phyloP scores from a whole-genome alignment of 2,329 filamentous ascomycete genomes.

The Pseudogymnoascus sp. region DNA sequence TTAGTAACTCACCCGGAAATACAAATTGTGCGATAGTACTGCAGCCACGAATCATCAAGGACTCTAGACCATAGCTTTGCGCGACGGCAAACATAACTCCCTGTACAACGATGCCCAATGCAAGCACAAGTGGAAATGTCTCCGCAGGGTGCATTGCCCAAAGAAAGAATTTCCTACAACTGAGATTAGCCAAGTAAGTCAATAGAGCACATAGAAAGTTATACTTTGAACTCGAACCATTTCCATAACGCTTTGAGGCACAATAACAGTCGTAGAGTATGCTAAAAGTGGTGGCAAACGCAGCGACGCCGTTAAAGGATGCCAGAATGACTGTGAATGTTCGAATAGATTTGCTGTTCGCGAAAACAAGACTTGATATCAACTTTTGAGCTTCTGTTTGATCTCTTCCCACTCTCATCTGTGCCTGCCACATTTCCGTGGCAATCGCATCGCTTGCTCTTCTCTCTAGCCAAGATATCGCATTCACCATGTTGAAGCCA shows the following conservation, averaged over 20 bases:
- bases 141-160: constrained; percentile 30
- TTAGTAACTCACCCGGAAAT: constrained; percentile 46
- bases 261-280: constrained; percentile 47
- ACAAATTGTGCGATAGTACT: constrained; percentile 48
- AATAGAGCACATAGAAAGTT: constrained; percentile 16
- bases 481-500: neutral
- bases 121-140: constrained; percentile 48
- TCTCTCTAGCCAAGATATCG: neutral
- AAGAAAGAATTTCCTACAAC: constrained; percentile 27
- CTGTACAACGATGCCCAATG: constrained; percentile 51
- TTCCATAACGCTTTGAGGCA: constrained; percentile 27
- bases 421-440: neutral
- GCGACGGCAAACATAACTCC: constrained; percentile 49
- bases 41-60: constrained; percentile 46
- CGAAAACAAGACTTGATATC: constrained; percentile 27
- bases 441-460: neutral
- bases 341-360: constrained; percentile 45
- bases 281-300: constrained; percentile 47
- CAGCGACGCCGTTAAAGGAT: constrained; percentile 52
- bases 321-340: constrained; percentile 56
- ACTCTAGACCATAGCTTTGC: constrained; percentile 48
- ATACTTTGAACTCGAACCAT: constrained; percentile 34
- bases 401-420: neutral
- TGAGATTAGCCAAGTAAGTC: neutral
- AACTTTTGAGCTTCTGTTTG: constrained; percentile 11